These are phyloP conservation scores for Neofusicoccum kwambonambiense DNA, from an alignment of 2,329 filamentous ascomycete species.

Conservation along the genomic window DNA sequence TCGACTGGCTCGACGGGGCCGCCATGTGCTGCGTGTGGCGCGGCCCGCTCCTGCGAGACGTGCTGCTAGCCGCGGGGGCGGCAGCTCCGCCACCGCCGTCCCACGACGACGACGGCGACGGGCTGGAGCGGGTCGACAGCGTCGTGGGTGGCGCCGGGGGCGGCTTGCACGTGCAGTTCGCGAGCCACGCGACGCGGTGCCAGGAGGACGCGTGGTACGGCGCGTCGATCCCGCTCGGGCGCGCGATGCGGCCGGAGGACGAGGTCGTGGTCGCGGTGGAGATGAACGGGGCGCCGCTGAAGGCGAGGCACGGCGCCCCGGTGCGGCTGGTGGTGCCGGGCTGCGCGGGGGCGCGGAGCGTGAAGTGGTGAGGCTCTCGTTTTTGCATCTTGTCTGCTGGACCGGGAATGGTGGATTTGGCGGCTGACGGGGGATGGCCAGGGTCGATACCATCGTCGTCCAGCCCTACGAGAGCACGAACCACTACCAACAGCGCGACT, in stretches of 20 bases:
- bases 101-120: no score
- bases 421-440: not conserved
- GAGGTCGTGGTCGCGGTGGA: slow-evolving; percentile 51
- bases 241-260: slow-evolving; percentile 44
- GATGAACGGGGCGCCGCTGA: slow-evolving; percentile 52
- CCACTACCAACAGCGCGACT: slow-evolving; percentile 59
- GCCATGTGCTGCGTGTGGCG: slow-evolving; percentile 62
- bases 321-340: slow-evolving; percentile 54
- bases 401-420: not conserved
- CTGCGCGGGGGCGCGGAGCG: slow-evolving; percentile 53
- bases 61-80: slow-evolving; percentile 36
- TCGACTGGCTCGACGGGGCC: slow-evolving; percentile 61
- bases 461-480: slow-evolving; percentile 52
- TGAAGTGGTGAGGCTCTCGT: slow-evolving; percentile 47
- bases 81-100: not conserved
- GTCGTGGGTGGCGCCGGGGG: not conserved
- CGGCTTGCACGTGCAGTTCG: slow-evolving; percentile 55
- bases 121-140: not conserved
- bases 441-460: slow-evolving; percentile 52
- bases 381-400: not conserved
- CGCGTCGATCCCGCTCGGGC: slow-evolving; percentile 51
- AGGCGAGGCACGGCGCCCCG: slow-evolving; percentile 52
- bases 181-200: slow-evolving; percentile 51
- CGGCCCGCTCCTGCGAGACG: slow-evolving; percentile 53
- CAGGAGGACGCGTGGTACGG: slow-evolving; percentile 62